Base-by-base conservation (phyloP, 2,329 filamentous ascomycete genomes). In the Aspergillus fischeri region DNA sequence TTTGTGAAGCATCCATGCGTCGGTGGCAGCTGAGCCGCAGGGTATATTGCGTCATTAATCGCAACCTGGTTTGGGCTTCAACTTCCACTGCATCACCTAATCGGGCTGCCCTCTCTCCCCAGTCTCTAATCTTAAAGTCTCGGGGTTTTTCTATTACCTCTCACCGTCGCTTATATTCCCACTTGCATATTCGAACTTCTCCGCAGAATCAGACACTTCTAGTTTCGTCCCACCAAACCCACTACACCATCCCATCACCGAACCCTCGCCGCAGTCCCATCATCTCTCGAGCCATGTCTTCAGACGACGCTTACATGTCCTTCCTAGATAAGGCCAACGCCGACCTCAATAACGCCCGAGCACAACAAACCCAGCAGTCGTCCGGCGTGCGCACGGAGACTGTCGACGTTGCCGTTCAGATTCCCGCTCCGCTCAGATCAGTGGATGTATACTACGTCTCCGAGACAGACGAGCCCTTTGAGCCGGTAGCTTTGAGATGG, bases 301-400 rank as follows among this genome's bases (percentile, higher is more conserved):
- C 86, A 54, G 91, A 96, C 80, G 86, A 89, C 60, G 88, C 89
- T 60, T 97, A 96, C 79, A 84, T 86, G 75, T 80, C 88, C 58
- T 96, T 97, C 71, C 81, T 97, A 56, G 83, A 94, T 71, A 94
- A 94, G 78, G 91, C 91, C 54, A 96, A 96, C 77, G 79, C 86
- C 67, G 87, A 92, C 70, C 76, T 75, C 9, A 70, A 74, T 54
- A 70, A 70, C 5, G 69, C 68, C 60, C 64, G 63, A 49, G 51
- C 55, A 10, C 54, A 60, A 45, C 59, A 61, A 54, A 11, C 57
- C 32, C 57, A 65, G 56, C 62, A 61, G 44, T 54, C 64, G 11
- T 71, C 72, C 29, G 49, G 58, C 24, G 57, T 66, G 32, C 64
- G 64, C 32, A 76, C 73, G 9, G 68, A 76, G 58, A 69, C 74